Evolutionary conservation across 257 asterid genomes (phyloP), one percentile per base, ranked within the genome.

Genomic region (Nyctanthes arbortristis): DNA sequence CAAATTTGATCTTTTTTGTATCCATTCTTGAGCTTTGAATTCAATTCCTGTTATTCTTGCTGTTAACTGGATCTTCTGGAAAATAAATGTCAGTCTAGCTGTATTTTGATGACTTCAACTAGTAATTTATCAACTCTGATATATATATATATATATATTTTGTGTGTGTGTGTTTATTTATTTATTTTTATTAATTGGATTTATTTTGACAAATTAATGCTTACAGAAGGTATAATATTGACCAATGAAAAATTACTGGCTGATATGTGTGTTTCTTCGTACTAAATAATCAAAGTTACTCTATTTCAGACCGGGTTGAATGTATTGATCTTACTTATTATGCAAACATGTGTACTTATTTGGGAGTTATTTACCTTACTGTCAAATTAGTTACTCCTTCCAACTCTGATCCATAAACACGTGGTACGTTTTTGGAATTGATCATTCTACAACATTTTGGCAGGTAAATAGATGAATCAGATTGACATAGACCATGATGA

Each of bases 391-490:
- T 18, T 52, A 22, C 27, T 22, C 22, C 6, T 43, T 52, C 9
- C 13, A 37, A 22, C 10, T 18, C 22, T 49, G 58, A 49, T 16
- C 2, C 3, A 16, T 18, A 49, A 49, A 22, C n/a, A n/a, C n/a
- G n/a, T n/a, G n/a, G n/a, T n/a, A n/a, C n/a, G n/a, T n/a, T n/a
- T n/a, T n/a, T n/a, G n/a, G n/a, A n/a, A n/a, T n/a, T n/a, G 16
- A 24, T 27, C 43, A 61, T 61, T 43, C 63, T 30, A 12, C 31
- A n/a, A 33, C 54, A 32, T 34, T 73, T 31, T 74, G 71, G 39
- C 79, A 84, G 95, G 80, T 74, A 24, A 72, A 70, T 79, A 83
- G 67, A 89, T 89, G 94, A 72, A 70, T 77, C 80, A 70, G 47
- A 74, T 79, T 34, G 88, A 81, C 16, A 76, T 85, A 43, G 81